Evolutionary conservation across 192 early-diverging fungal species (phyloP), one percentile per base, ranked within the genome.

Genomic region (Dissophora globulifera): DNA sequence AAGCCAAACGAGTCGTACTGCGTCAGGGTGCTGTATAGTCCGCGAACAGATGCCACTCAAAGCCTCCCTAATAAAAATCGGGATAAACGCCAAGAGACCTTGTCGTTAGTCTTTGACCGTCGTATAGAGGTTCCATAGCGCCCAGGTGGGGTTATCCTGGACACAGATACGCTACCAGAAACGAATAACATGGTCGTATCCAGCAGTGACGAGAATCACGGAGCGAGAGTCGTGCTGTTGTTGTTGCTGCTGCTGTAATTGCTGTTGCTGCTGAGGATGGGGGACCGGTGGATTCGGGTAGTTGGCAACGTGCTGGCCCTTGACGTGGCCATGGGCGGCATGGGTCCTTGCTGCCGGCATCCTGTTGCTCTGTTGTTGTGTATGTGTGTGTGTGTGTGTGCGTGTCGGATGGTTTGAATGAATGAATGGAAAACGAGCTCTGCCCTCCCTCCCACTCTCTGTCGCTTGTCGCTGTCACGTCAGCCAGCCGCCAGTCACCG

Each of bases 21-120:
- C 92, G 52, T 94, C 92, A 2, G 91, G 87, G 61, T 93, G 90
- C 62, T 93, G 92, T 51, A 94, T 94, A 8, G 86, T 85, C 43
- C 92, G 80, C 26, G 91, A 76, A 49, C 83, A 86, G 40, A 88
- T 84, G 20, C 87, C 84, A 23, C 87, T 87, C 32, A 86, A 69
- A 5, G 93, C 85, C 67, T 95, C 91, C 72, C 72, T 76, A 45
- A 23, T 30, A n/a, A n/a, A n/a, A n/a, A n/a, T n/a, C n/a, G n/a
- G n/a, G n/a, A n/a, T n/a, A n/a, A n/a, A n/a, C n/a, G n/a, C n/a
- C n/a, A n/a, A n/a, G n/a, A n/a, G n/a, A n/a, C n/a, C n/a, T n/a
- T n/a, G n/a, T n/a, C n/a, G n/a, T n/a, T n/a, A n/a, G n/a, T n/a
- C n/a, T n/a, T n/a, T n/a, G n/a, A n/a, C n/a, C n/a, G n/a, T n/a